Evolutionary conservation across 2,329 filamentous ascomycete genomes (phyloP).

Genomic region (Xylaria sp.): DNA sequence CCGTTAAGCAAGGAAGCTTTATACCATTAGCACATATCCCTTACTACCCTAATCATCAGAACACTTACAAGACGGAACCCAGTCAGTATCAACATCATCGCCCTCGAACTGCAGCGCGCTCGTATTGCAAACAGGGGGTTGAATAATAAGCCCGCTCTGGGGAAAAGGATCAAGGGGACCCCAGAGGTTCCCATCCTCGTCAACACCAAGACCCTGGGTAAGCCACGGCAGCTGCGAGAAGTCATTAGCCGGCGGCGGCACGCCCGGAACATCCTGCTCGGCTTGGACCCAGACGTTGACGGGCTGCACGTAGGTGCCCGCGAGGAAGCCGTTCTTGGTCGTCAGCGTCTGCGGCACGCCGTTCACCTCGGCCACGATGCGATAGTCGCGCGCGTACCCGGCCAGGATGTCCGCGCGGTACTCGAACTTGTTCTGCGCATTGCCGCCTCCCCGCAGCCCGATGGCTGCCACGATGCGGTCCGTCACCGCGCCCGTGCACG

Average conservation of each 20-base stretch:
- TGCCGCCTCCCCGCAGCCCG: constrained; percentile 49
- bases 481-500: constrained; percentile 51
- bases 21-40: constrained; percentile 5
- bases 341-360: constrained; percentile 47
- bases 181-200: constrained; percentile 52
- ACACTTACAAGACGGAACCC: constrained; percentile 41
- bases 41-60: neutral
- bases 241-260: constrained; percentile 50
- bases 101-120: constrained; percentile 29
- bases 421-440: constrained; percentile 53
- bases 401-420: constrained; percentile 50
- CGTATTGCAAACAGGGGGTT: constrained; percentile 39
- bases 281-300: constrained; percentile 53
- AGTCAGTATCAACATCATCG: constrained; percentile 35
- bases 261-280: constrained; percentile 53
- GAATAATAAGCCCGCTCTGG: constrained; percentile 52
- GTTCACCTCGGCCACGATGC: constrained; percentile 50
- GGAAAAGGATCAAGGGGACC: constrained; percentile 54
- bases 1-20: constrained; percentile 38
- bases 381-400: constrained; percentile 53
- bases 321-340: constrained; percentile 52
- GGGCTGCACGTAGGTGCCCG: constrained; percentile 52
- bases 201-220: constrained; percentile 51
- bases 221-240: constrained; percentile 53
- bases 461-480: constrained; percentile 52